Percentiles rank a stretch among this genome's conserved stretches.
Evolutionary conservation across 2,329 filamentous ascomycete species (phyloP).

Genomic region (Thielaviopsis musarum): DNA sequence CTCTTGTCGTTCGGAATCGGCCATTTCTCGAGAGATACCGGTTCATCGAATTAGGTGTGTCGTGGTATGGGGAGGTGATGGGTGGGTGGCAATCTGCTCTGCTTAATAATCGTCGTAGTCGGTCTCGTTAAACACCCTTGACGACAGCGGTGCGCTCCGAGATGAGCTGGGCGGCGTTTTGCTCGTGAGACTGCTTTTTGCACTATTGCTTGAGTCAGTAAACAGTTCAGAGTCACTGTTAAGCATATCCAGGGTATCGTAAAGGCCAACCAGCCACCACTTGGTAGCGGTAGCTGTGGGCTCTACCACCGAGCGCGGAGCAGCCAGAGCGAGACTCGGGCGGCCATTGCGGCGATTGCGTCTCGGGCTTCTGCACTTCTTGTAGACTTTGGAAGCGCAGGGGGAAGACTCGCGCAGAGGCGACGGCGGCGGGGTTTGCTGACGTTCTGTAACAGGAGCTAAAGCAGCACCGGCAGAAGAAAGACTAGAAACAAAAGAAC

Average conservation of each 20-base stretch:
- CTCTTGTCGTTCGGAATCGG: neutral
- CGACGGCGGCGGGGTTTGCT: neutral
- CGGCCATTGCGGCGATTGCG: constrained; percentile 12
- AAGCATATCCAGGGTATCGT: constrained; percentile 21
- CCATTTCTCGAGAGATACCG: neutral
- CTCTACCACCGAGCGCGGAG: constrained; percentile 1
- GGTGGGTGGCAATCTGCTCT: neutral
- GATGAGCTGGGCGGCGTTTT: constrained; percentile 84
- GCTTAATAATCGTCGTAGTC: constrained; percentile 12
- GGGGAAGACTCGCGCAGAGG: neutral
- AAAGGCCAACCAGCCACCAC: constrained; percentile 26
- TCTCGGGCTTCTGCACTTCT: neutral
- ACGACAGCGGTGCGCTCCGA: constrained; percentile 87
- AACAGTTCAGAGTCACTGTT: constrained; percentile 20
- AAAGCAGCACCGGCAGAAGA: neutral
- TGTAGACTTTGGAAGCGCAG: neutral
- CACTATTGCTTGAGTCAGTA: constrained; percentile 35
- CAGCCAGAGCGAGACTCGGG: constrained; percentile 6
- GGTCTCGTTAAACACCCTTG: constrained; percentile 54
- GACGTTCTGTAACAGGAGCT: neutral
- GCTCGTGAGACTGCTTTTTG: constrained; percentile 91
- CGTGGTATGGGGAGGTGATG: neutral
- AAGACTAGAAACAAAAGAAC: constrained; percentile 2
- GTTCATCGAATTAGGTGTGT: neutral
- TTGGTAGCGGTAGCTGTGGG: constrained; percentile 17